Conservation (phyloP, 2,329 filamentous ascomycete species). For the Neofusicoccum sp. region DNA sequence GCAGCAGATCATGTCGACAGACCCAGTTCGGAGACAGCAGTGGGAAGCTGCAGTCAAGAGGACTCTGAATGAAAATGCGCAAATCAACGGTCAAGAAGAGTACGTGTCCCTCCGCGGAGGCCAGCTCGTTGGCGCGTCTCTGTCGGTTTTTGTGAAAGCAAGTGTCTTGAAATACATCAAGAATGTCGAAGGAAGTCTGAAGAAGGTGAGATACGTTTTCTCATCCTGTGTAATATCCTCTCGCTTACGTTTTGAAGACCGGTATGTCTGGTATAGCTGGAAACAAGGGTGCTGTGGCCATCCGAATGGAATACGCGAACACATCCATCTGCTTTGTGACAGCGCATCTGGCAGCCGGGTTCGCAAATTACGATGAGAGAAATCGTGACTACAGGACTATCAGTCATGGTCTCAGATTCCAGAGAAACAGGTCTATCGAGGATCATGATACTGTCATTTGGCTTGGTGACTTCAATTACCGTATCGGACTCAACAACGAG, state of each 20-base stretch:
- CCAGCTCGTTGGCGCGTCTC: conserved; percentile 88
- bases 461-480: conserved; percentile 98
- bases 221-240: conserved; percentile 3
- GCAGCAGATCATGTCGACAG: conserved; percentile 98
- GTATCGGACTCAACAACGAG: conserved; percentile 81
- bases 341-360: conserved; percentile 91
- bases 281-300: conserved; percentile 96
- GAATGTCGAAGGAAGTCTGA: conserved; percentile 93
- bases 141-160: conserved; percentile 86
- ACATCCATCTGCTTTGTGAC: conserved; percentile 95
- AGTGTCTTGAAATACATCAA: conserved; percentile 79
- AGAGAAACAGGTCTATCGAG: conserved; percentile 84
- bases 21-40: conserved; percentile 76
- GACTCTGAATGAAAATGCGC: conserved; percentile 72
- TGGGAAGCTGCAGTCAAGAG: conserved; percentile 83
- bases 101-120: conserved; percentile 90
- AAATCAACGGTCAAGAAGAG: conserved; percentile 63
- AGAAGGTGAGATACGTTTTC: conserved; percentile 59
- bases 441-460: conserved; percentile 86
- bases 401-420: conserved; percentile 81
- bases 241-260: conserved; percentile 48
- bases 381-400: conserved; percentile 93
- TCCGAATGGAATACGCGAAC: conserved; percentile 90
- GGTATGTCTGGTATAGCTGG: conserved; percentile 96
- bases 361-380: conserved; percentile 93